phyloP scores from a whole-genome alignment of 805 yeast genomes.

The Myxozyma melibiosi region DNA sequence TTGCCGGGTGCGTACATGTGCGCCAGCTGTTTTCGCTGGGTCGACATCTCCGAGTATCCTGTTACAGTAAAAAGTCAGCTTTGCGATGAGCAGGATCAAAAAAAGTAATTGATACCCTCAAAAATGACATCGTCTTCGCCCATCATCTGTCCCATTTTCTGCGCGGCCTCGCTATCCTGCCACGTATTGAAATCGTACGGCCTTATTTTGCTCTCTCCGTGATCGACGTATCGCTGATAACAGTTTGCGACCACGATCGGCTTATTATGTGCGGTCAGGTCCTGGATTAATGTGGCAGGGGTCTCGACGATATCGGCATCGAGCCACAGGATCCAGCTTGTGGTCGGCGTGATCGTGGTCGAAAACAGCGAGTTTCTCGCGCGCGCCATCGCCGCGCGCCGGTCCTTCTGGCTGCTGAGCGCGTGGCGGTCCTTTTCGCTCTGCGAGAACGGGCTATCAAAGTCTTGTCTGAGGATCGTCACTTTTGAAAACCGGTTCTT shows the following conservation, averaged over 20 bases:
- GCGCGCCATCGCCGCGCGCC: slow-evolving; percentile 88
- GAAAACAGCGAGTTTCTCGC: slow-evolving; percentile 91
- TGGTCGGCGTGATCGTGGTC: slow-evolving; percentile 84
- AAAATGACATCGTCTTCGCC: slow-evolving; percentile 88
- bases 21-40: slow-evolving; percentile 94
- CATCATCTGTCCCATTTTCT: slow-evolving; percentile 69
- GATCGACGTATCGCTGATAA: slow-evolving; percentile 75
- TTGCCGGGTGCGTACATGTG: slow-evolving; percentile 70
- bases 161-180: slow-evolving; percentile 72
- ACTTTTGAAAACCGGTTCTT: slow-evolving; percentile 77
- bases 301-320: slow-evolving; percentile 94
- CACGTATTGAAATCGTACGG: slow-evolving; percentile 97
- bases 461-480: slow-evolving; percentile 89
- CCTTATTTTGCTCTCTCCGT: slow-evolving; percentile 62
- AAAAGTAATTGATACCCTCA: slow-evolving; percentile 60
- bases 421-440: slow-evolving; percentile 80
- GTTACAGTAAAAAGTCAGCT: neutral
- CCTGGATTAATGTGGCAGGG: slow-evolving; percentile 80
- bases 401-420: slow-evolving; percentile 76
- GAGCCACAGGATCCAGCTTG: slow-evolving; percentile 95
- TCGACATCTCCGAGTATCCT: slow-evolving; percentile 79
- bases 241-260: slow-evolving; percentile 92
- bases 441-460: slow-evolving; percentile 68
- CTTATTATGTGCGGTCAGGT: slow-evolving; percentile 79
- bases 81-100: neutral